Evolutionary conservation across 192 early-diverging fungal species (phyloP).

Genomic region (Diversispora eburnea): DNA sequence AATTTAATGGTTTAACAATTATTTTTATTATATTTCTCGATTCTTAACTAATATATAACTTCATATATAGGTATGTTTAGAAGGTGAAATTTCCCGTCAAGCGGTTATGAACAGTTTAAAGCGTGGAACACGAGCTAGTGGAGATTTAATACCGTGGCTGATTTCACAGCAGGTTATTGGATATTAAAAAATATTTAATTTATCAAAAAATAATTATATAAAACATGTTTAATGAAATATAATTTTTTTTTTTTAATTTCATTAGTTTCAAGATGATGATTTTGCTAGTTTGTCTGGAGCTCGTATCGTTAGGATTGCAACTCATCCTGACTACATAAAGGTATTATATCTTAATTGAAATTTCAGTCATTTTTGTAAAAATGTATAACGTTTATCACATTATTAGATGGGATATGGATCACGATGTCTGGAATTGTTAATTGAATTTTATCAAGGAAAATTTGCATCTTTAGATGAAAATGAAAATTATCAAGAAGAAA

Average conservation of each 20-base stretch:
- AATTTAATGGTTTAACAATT: background rate
- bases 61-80: conserved; percentile 75
- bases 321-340: conserved; percentile 92
- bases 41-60: background rate
- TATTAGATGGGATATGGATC: conserved; percentile 89
- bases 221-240: too few relatives aligned
- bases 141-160: conserved; percentile 98
- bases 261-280: conserved; percentile 89
- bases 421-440: conserved; percentile 82
- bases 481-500: conserved; percentile 51
- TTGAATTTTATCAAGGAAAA: conserved; percentile 83
- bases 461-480: conserved; percentile 64
- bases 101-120: conserved; percentile 78
- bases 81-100: conserved; percentile 91
- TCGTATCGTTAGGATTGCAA: conserved; percentile 95
- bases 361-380: too few relatives aligned
- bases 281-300: conserved; percentile 94
- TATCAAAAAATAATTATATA: too few relatives aligned
- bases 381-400: background rate
- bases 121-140: conserved; percentile 80
- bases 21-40: background rate
- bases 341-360: background rate
- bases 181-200: background rate
- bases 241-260: too few relatives aligned
- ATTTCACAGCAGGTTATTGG: conserved; percentile 74